Percentiles rank a stretch among this genome's conserved stretches.
phyloP scores from a whole-genome alignment of 2,329 filamentous ascomycete genomes.

The Diaporthe aspalathi region DNA sequence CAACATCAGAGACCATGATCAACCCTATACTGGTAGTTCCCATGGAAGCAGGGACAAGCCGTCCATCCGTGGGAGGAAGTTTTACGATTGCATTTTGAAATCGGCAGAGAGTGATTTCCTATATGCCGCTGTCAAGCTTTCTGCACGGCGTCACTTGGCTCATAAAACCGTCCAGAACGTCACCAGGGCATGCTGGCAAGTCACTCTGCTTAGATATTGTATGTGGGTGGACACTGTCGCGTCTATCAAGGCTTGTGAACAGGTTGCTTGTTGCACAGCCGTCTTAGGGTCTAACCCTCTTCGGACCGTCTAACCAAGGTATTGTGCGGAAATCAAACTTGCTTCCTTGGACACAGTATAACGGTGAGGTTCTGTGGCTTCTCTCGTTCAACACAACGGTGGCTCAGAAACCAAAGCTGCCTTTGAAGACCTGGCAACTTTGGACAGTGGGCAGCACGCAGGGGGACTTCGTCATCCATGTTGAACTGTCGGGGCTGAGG shows the following conservation, averaged over 20 bases:
- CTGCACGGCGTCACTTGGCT: too few relatives aligned
- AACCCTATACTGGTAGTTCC: too few relatives aligned
- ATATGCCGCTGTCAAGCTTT: background rate
- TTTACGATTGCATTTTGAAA: background rate
- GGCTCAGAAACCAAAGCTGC: background rate
- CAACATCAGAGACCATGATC: too few relatives aligned
- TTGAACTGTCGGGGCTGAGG: background rate
- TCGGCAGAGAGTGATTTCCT: background rate
- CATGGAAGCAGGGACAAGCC: background rate
- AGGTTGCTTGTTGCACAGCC: background rate
- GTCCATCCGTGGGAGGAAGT: background rate
- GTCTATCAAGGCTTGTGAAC: background rate
- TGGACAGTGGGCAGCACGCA: background rate
- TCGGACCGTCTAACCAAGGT: too few relatives aligned
- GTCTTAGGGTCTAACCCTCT: constrained; percentile 1
- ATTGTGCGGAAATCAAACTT: background rate
- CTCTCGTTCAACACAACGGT: background rate
- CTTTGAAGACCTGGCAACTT: background rate
- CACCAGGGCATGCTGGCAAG: too few relatives aligned
- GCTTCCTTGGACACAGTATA: background rate
- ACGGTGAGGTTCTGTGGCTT: background rate
- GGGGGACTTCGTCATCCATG: background rate
- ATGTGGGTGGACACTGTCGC: background rate
- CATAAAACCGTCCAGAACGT: too few relatives aligned
- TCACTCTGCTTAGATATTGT: too few relatives aligned